Evolutionary conservation across 345 rosid genomes (phyloP).

Genomic region (Rhodamnia rubescens): DNA sequence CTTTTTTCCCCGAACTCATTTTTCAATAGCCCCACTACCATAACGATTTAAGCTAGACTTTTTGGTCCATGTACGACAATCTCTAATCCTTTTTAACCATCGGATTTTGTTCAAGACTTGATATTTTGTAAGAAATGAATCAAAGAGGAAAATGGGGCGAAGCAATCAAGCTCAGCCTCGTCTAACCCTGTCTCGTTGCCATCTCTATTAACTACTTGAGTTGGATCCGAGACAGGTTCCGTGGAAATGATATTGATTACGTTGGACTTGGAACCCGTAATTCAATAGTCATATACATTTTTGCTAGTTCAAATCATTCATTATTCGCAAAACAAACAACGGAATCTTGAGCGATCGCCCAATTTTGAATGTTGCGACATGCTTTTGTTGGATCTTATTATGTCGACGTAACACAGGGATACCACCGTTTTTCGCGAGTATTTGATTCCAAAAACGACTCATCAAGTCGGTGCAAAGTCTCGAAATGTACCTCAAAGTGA

Average conservation of each 20-base stretch:
- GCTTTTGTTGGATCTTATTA: not conserved
- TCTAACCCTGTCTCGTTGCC: not conserved
- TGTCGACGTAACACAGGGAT: not conserved
- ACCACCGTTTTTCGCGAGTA: not conserved
- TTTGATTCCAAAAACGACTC: not conserved
- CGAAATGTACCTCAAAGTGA: not conserved
- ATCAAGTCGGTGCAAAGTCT: not conserved
- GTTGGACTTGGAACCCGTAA: not conserved
- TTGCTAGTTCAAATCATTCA: not conserved
- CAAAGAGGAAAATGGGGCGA: not conserved
- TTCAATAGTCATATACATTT: not conserved
- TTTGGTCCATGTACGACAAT: not conserved
- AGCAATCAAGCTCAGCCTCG: not conserved
- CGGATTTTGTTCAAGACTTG: not conserved
- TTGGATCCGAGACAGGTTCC: not conserved
- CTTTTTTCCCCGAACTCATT: too few relatives aligned
- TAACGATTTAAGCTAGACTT: too few relatives aligned
- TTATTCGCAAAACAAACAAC: too few relatives aligned
- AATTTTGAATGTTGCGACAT: accelerated
- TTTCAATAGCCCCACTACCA: too few relatives aligned
- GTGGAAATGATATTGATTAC: not conserved
- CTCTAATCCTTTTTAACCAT: not conserved
- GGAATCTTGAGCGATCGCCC: not conserved
- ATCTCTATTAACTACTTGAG: not conserved
- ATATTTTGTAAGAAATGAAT: not conserved